phyloP scores from a whole-genome alignment of 345 rosid species.

The Sisymbrium altissimum region DNA sequence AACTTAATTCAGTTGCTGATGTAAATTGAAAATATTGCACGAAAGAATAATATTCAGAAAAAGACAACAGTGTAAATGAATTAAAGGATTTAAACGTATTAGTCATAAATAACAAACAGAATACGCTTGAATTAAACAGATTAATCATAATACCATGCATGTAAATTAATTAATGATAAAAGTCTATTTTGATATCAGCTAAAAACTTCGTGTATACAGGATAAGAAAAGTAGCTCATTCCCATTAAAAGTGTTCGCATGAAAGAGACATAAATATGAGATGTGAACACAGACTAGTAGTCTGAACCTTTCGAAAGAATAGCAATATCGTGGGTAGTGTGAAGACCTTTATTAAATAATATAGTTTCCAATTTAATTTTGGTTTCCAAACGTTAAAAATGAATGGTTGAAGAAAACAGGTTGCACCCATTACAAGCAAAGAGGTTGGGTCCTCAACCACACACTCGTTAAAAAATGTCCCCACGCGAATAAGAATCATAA shows the following conservation, averaged over 20 bases:
- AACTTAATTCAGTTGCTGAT: background rate
- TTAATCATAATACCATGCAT: background rate
- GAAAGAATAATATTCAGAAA: background rate
- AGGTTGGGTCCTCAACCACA: background rate
- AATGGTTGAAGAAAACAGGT: slow-evolving; percentile 10
- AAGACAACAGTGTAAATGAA: background rate
- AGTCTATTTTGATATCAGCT: background rate
- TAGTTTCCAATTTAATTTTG: background rate
- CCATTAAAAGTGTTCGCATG: slow-evolving; percentile 9
- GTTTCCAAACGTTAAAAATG: background rate
- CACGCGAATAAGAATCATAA: background rate
- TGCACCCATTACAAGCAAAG: slow-evolving; percentile 16
- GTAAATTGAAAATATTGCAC: background rate
- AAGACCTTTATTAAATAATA: background rate
- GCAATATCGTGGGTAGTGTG: background rate
- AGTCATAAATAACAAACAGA: background rate
- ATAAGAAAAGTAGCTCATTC: background rate
- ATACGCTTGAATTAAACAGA: background rate
- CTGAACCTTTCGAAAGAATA: background rate
- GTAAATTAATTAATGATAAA: background rate
- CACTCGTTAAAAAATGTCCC: slow-evolving; percentile 9
- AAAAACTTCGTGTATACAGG: background rate
- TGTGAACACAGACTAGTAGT: slow-evolving; percentile 7
- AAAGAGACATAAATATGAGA: slow-evolving; percentile 1
- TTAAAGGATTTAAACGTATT: background rate